These are phyloP conservation scores for Populus hybrid DNA, from an alignment of 441 rosid genomes.

Conservation along the genomic window DNA sequence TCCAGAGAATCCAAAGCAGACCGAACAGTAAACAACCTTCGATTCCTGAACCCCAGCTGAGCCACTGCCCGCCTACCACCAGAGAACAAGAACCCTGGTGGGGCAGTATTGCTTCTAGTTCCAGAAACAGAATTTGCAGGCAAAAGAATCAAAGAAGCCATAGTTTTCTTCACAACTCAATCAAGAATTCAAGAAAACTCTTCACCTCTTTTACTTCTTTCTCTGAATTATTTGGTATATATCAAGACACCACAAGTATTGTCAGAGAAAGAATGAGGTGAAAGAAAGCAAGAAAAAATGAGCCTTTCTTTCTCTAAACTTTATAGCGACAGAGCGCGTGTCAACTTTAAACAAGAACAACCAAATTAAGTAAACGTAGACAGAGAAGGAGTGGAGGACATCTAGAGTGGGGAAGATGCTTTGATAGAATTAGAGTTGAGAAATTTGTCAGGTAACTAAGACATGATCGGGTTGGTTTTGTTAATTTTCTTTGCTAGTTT, in stretches of 20 bases:
- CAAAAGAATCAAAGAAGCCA: slow-evolving; percentile 75
- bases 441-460: no score
- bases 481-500: not conserved
- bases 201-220: not conserved
- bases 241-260: not conserved
- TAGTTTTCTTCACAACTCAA: not conserved
- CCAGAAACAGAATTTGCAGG: slow-evolving; percentile 58
- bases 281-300: not conserved
- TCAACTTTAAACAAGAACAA: not conserved
- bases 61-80: slow-evolving; percentile 30
- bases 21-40: slow-evolving; percentile 45
- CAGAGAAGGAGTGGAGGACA: not conserved
- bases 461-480: no score
- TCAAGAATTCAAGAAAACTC: not conserved
- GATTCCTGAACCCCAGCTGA: slow-evolving; percentile 27
- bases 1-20: slow-evolving; percentile 85
- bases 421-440: not conserved
- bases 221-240: not conserved
- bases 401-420: not conserved
- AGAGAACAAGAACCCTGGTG: slow-evolving; percentile 11
- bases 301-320: not conserved
- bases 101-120: slow-evolving; percentile 15
- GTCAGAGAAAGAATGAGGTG: not conserved
- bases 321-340: not conserved
- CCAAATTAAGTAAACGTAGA: not conserved